Evolutionary conservation across 768 basidiomycete species (phyloP).

Genomic region (Asterophora lycoperdoides): DNA sequence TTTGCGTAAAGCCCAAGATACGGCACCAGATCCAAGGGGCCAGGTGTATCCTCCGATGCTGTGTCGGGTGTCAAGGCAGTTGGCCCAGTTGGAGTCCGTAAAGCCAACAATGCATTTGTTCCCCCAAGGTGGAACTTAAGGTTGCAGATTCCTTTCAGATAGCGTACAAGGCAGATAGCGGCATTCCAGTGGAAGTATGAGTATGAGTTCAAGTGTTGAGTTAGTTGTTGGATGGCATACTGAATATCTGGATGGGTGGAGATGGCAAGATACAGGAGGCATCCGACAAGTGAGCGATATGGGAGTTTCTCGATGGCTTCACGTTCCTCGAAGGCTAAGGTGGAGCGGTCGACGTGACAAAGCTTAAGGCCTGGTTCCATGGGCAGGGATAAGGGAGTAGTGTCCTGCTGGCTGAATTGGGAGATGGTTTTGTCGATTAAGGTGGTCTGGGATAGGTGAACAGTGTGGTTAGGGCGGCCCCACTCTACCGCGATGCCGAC

Average conservation of each 20-base stretch:
- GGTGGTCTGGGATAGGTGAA: too few relatives aligned
- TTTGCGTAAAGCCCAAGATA: constrained; percentile 5
- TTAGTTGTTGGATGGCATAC: neutral
- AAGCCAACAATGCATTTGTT: neutral
- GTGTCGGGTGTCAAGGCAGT: neutral
- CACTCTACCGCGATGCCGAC: constrained; percentile 1
- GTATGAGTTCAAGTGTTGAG: neutral
- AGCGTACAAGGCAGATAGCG: constrained; percentile 1
- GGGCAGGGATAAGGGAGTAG: too few relatives aligned
- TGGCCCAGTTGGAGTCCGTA: constrained; percentile 8
- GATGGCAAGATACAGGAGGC: too few relatives aligned
- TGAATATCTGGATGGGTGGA: neutral
- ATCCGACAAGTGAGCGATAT: too few relatives aligned
- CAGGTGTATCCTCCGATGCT: neutral
- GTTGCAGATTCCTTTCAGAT: constrained; percentile 2
- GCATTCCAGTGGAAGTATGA: constrained; percentile 2
- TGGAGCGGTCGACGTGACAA: too few relatives aligned
- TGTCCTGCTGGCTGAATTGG: too few relatives aligned
- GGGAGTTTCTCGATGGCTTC: too few relatives aligned
- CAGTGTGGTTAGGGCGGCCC: too few relatives aligned
- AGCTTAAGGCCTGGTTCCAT: too few relatives aligned
- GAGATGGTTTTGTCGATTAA: too few relatives aligned
- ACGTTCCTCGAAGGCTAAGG: too few relatives aligned
- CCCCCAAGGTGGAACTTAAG: neutral
- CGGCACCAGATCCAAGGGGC: neutral